Base-by-base conservation (phyloP, 495 filamentous ascomycete species). In the Aspergillus asperescens region DNA sequence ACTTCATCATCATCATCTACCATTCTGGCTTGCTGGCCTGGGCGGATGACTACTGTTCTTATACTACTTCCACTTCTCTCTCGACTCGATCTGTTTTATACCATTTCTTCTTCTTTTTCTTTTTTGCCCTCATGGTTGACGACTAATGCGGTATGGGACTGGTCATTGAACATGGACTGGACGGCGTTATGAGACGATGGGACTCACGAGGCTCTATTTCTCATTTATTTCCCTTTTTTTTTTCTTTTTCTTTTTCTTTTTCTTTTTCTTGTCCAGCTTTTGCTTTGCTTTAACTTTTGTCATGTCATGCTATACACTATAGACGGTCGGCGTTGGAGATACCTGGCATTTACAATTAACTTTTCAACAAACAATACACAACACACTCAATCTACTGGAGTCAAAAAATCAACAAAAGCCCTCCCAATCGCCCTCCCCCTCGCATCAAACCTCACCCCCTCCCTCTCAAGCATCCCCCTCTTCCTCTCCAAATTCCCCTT, bases 331-430 rank as follows among this genome's bases (percentile, higher is more conserved):
- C 44, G 44, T 47, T 47, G 19, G 44, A 47, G 44, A 47, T 47
- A 47, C 29, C 29, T 47, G 29, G 44, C 29, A 47, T 24, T 32
- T 39, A 23, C 38, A 35, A 20, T 34, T 20, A 24, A 5, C 15
- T n/a, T n/a, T n/a, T n/a, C n/a, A n/a, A n/a, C n/a, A n/a, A 24
- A 35, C 28, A 47, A 47, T 34, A 47, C 20, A 47, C 29, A 10
- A 16, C 23, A 28, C n/a, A n/a, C n/a, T n/a, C n/a, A n/a, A n/a
- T n/a, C n/a, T n/a, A n/a, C n/a, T n/a, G n/a, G n/a, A n/a, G n/a
- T n/a, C n/a, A n/a, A n/a, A 51, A 67, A 62, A 20, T 55, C 55
- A 12, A 50, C 32, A 55, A 62, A 67, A 54, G 51, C 60, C 23
- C 29, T 43, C 22, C 62, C 62, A 18, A 19, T 19, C 16, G 60